phyloP scores from a whole-genome alignment of 192 early-diverging fungal species.

The Gorgonomyces haynaldii region DNA sequence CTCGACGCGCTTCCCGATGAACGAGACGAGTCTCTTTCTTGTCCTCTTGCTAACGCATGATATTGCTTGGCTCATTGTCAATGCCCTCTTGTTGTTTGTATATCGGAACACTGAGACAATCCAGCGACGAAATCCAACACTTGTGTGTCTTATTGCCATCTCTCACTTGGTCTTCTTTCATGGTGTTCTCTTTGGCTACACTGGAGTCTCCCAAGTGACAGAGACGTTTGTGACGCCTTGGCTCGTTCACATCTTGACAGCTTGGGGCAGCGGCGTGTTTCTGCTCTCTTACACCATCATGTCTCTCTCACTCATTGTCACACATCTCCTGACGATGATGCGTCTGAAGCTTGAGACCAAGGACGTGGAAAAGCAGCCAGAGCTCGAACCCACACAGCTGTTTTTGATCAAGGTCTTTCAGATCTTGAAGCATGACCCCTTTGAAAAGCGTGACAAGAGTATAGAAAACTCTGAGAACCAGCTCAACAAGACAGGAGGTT shows the following conservation, averaged over 20 bases:
- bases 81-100: background rate
- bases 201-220: background rate
- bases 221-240: background rate
- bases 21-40: too few relatives aligned
- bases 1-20: too few relatives aligned
- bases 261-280: background rate
- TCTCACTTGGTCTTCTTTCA: constrained; percentile 1
- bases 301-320: constrained; percentile 1
- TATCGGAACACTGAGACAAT: background rate
- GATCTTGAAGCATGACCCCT: constrained; percentile 1
- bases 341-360: too few relatives aligned
- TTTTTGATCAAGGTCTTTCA: background rate
- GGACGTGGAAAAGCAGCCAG: background rate
- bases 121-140: background rate
- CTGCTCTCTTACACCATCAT: background rate
- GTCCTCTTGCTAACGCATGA: too few relatives aligned
- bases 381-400: background rate
- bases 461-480: too few relatives aligned
- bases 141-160: background rate
- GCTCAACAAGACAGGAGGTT: too few relatives aligned
- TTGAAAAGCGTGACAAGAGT: too few relatives aligned
- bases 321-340: background rate
- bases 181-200: background rate
- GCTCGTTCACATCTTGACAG: background rate
- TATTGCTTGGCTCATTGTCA: too few relatives aligned